Conservation (phyloP, 768 basidiomycete species). For the Mrakia blollopis region DNA sequence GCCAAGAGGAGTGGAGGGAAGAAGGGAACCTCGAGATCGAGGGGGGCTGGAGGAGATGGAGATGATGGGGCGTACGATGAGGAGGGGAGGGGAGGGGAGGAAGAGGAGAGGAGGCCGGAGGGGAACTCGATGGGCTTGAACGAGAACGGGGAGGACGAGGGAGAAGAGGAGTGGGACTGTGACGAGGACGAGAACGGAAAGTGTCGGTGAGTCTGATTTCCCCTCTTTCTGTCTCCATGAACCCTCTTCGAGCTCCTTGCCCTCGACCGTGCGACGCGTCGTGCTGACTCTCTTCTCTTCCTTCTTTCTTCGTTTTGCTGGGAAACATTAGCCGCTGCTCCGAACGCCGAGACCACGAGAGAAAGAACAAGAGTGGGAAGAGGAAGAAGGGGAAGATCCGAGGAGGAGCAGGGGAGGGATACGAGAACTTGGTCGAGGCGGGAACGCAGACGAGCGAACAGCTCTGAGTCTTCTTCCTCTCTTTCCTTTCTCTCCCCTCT, state of each 20-base stretch:
- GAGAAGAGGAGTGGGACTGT: conserved; percentile 31
- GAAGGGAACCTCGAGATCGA: not conserved
- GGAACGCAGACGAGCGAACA: not conserved
- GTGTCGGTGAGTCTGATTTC: conserved; percentile 20
- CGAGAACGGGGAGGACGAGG: not conserved
- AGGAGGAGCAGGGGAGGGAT: not conserved
- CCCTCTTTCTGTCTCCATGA: not conserved
- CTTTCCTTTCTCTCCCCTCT: not conserved
- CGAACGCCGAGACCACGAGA: not conserved
- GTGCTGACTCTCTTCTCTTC: not conserved
- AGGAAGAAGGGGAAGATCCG: not conserved
- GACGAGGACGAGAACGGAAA: conserved; percentile 28
- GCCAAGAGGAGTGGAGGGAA: not conserved
- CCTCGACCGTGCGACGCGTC: not conserved
- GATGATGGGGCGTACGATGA: too few relatives aligned
- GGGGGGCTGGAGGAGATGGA: not conserved
- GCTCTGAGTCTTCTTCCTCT: not conserved
- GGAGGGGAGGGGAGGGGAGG: not conserved
- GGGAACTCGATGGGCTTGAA: conserved; percentile 1
- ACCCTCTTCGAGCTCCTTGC: not conserved
- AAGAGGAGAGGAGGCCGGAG: not conserved
- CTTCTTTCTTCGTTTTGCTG: not conserved
- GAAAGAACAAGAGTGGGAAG: not conserved
- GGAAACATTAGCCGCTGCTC: not conserved
- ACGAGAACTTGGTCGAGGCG: not conserved